phyloP scores from a whole-genome alignment of 192 early-diverging fungal genomes.

The Linnemannia schmuckeri region DNA sequence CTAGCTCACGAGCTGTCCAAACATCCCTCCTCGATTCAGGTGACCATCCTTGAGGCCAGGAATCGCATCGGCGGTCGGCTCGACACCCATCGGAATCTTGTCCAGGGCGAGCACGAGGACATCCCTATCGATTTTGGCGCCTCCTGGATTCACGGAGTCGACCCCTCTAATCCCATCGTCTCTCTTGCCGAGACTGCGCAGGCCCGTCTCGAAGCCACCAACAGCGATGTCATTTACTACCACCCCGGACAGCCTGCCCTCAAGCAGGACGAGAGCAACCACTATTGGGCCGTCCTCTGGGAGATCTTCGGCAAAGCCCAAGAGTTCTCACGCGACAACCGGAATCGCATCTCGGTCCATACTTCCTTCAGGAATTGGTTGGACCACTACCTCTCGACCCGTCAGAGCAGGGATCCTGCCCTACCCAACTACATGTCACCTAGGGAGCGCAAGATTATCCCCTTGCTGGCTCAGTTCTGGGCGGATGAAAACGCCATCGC shows the following conservation, averaged over 20 bases:
- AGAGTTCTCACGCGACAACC: constrained; percentile 28
- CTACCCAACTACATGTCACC: constrained; percentile 39
- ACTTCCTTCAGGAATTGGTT: constrained; percentile 46
- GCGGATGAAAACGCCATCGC: constrained; percentile 52
- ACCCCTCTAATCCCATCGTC: constrained; percentile 47
- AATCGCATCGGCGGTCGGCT: constrained; percentile 49
- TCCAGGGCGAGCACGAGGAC: constrained; percentile 21
- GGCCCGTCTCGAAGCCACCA: constrained; percentile 43
- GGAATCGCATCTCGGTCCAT: constrained; percentile 28
- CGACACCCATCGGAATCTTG: constrained; percentile 47
- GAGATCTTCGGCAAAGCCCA: constrained; percentile 42
- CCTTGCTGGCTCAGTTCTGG: constrained; percentile 42
- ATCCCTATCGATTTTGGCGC: constrained; percentile 58
- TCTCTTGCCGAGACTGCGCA: constrained; percentile 31
- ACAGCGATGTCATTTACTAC: constrained; percentile 40
- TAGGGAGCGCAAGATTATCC: constrained; percentile 32
- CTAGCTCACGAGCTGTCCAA: constrained; percentile 56
- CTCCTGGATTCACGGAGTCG: constrained; percentile 58
- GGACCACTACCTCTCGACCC: constrained; percentile 26
- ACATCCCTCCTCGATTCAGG: constrained; percentile 53
- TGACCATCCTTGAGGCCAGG: constrained; percentile 50
- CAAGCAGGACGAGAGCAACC: constrained; percentile 36
- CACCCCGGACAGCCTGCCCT: constrained; percentile 26
- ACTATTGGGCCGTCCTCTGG: constrained; percentile 53
- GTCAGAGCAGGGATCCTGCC: constrained; percentile 22